phyloP scores from a whole-genome alignment of 768 basidiomycete species.

The Phylloporus arenicola region DNA sequence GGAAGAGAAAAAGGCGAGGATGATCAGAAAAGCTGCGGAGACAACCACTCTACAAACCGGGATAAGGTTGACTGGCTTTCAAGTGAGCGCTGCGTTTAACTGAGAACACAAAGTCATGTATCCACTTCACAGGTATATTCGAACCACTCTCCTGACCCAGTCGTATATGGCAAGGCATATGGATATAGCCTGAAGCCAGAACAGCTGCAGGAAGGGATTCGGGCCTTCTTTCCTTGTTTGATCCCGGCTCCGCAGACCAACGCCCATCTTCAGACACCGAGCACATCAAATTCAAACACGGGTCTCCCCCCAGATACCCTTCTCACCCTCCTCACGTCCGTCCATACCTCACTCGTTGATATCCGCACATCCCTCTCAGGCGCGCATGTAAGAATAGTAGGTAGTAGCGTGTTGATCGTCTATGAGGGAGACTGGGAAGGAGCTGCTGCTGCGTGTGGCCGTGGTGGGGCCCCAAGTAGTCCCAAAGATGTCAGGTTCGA shows the following conservation, averaged over 20 bases:
- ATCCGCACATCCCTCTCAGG: slow-evolving; percentile 45
- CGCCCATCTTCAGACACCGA: slow-evolving; percentile 1
- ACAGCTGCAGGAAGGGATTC: slow-evolving; percentile 73
- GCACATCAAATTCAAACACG: slow-evolving; percentile 11
- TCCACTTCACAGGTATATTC: slow-evolving; percentile 59
- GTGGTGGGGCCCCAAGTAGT: slow-evolving; percentile 31
- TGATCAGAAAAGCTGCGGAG: slow-evolving; percentile 61
- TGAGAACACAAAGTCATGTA: not conserved
- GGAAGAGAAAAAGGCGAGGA: slow-evolving; percentile 71
- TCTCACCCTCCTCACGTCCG: slow-evolving; percentile 49
- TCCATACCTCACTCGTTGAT: slow-evolving; percentile 49
- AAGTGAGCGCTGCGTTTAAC: slow-evolving; percentile 48
- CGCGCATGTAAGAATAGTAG: slow-evolving; percentile 76
- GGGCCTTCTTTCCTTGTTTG: slow-evolving; percentile 68
- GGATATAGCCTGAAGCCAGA: slow-evolving; percentile 67
- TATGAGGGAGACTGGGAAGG: slow-evolving; percentile 60
- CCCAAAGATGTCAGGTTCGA: slow-evolving; percentile 24
- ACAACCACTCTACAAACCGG: slow-evolving; percentile 78
- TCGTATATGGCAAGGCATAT: slow-evolving; percentile 66
- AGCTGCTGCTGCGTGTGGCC: slow-evolving; percentile 30
- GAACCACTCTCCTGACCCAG: slow-evolving; percentile 46
- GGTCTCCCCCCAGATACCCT: slow-evolving; percentile 57
- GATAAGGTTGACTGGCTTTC: slow-evolving; percentile 82
- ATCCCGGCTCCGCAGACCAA: slow-evolving; percentile 8
- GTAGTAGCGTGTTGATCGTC: slow-evolving; percentile 72